Base-by-base conservation (phyloP, 805 yeast species). In the Yamadazyma phyllophila region DNA sequence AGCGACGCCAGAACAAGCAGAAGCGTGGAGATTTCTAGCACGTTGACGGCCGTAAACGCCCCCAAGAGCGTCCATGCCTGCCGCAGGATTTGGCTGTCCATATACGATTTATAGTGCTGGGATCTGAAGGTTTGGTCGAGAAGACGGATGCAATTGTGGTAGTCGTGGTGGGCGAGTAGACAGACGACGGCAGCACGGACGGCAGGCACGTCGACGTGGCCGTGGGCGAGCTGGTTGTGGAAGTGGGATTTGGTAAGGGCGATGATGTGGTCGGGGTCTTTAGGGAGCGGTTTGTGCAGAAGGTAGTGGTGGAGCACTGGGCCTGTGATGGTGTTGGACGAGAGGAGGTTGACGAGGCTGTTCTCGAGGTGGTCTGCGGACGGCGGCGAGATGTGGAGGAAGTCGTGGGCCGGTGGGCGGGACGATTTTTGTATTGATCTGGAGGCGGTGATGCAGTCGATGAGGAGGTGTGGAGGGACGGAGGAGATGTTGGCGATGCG, bases 131-230 rank as follows among this genome's bases (percentile, higher is more conserved):
- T 44, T 3, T 8, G 11, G 36, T 67, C 69, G 10, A 67, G 48
- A 10, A 67, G 45, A 20, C 52, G 54, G 42, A 65, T 62, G 15
- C 64, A 50, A 35, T 54, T 59, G 26, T 49, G 40, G 43, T 67
- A 67, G 46, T 66, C 71, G 38, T 62, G 60, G 12, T 52, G 44
- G 6, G 54, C 50, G 7, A 67, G 52, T 15, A 66, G 39, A 3
- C 49, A 9, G 20, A 49, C 47, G 26, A 65, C 45, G 2, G 54
- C 55, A 2, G 50, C 35, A 13, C 53, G 43, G 6, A 56, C 46
- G 3, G 47, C 13, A 2, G 41, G 24, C 5, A 39, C 40, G 30
- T 50, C 52, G 2, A 38, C 39, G 7, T 12, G 14, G 16, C 36
- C 30, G 4, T 37, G 33, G 2, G n/a, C 3, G 12, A 50, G 24